Base-by-base conservation (phyloP, 331 rosid genomes). In the Pyracantha coccinea region DNA sequence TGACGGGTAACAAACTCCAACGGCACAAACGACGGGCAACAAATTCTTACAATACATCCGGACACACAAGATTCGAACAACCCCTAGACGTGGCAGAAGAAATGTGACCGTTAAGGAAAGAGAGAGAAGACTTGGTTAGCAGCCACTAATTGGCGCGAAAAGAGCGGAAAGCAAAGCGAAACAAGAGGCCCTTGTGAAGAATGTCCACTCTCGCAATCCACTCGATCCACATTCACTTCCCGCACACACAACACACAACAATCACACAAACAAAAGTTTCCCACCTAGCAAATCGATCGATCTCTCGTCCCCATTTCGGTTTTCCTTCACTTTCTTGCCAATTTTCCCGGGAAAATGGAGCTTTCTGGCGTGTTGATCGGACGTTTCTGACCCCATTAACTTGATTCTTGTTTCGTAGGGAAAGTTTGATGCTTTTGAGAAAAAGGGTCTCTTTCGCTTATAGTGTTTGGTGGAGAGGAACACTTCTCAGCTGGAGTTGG, bases 141-240 rank as follows among this genome's bases (percentile, higher is more conserved):
- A 73, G 75, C 98, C 98, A 91, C 88, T 66, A 84, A 85, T 79
- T 86, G 92, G 97, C 91, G 98, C 94, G 97, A 84, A 92, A 85
- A 84, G 45, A 81, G 79, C 80, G 93, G 96, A 74, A 66, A 65
- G 38, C 62, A 79, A 11, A 82, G 87, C 98, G 96, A 93, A 83
- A 72, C 86, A 83, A 77, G 75, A 85, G 97, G 96, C 23, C 72
- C 25, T 75, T 74, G 75, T 84, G 89, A 90, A 90, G 86, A 86
- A 88, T 89, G 92, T 86, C 96, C 96, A 75, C 81, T 75, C 75
- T 81, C 78, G 7, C 72, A 68, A 73, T 27, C 77, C 92, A 75
- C 77, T 80, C 61, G 75, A 87, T 92, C 83, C 81, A 74, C 75
- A 76, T 82, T 85, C 91, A 75, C 86, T 85, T 68, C 76, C 66